These are phyloP conservation scores for Cryptosporidium canis DNA, from an alignment of 169 alveolate species.

Conservation along the genomic window DNA sequence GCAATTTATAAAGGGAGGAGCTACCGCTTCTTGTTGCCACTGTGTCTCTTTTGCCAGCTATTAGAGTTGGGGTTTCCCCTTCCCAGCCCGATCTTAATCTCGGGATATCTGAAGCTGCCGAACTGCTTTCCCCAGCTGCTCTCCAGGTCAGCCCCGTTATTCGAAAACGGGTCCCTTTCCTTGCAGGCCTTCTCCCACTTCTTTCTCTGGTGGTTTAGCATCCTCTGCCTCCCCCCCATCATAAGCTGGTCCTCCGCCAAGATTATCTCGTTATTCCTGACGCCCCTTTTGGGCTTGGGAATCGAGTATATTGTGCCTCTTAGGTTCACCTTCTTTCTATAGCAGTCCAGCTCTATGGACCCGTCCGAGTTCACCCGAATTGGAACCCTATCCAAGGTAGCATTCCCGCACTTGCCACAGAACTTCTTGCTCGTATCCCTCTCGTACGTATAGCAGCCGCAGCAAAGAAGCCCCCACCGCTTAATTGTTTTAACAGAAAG, in stretches of 20 bases:
- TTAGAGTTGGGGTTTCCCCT: constrained; percentile 81
- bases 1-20: no score
- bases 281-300: constrained; percentile 83
- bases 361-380: constrained; percentile 79
- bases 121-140: constrained; percentile 43
- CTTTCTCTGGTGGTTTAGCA: constrained; percentile 73
- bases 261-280: constrained; percentile 78
- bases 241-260: constrained; percentile 85
- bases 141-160: constrained; percentile 32
- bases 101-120: constrained; percentile 73
- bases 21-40: neutral
- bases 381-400: constrained; percentile 86
- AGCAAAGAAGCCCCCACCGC: constrained; percentile 86
- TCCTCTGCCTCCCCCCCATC: constrained; percentile 81
- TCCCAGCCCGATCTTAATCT: constrained; percentile 77
- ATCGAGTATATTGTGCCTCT: constrained; percentile 83
- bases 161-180: constrained; percentile 75
- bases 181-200: constrained; percentile 74
- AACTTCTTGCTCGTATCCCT: constrained; percentile 78
- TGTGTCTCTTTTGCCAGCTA: constrained; percentile 76
- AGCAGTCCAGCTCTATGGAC: constrained; percentile 76
- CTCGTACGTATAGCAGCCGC: constrained; percentile 80
- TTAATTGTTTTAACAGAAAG: constrained; percentile 83
- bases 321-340: constrained; percentile 74
- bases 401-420: constrained; percentile 90